A percentile compares a stretch with the other conserved stretches of the same genome.
These are phyloP conservation scores for Aspergillus hancockii DNA, from an alignment of 495 filamentous ascomycete species.

Conservation along the genomic window DNA sequence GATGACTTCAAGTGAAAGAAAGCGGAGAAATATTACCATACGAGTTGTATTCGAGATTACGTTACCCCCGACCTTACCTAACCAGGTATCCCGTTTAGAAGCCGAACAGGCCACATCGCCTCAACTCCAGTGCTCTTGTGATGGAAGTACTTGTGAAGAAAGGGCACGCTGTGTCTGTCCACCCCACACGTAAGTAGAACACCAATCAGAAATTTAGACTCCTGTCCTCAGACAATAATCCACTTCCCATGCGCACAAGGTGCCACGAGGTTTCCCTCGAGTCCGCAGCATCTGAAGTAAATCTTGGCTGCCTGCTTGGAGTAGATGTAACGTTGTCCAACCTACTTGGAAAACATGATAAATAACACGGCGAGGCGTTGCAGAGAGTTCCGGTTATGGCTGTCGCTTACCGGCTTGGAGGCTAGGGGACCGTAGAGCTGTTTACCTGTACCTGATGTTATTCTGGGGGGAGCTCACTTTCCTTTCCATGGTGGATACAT, in stretches of 20 bases:
- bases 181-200: background rate
- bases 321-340: slow-evolving; percentile 1
- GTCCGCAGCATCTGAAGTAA: background rate
- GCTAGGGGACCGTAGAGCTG: background rate
- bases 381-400: background rate
- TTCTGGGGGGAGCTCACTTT: background rate
- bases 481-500: background rate
- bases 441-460: background rate
- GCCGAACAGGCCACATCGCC: slow-evolving; percentile 35
- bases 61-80: background rate
- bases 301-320: background rate
- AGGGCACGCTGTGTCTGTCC: background rate
- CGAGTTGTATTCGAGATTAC: background rate
- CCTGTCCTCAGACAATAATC: background rate
- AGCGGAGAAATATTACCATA: background rate
- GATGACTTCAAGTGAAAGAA: background rate
- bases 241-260: background rate
- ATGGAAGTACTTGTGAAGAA: background rate
- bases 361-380: background rate
- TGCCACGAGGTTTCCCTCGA: slow-evolving; percentile 1
- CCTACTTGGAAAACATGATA: background rate
- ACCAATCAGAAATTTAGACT: background rate
- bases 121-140: slow-evolving; percentile 7
- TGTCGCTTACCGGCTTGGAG: background rate
- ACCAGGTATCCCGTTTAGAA: background rate